Percentiles rank a stretch among this genome's conserved stretches.
Conservation (phyloP, 768 basidiomycete species). For the Mycena floridula region DNA sequence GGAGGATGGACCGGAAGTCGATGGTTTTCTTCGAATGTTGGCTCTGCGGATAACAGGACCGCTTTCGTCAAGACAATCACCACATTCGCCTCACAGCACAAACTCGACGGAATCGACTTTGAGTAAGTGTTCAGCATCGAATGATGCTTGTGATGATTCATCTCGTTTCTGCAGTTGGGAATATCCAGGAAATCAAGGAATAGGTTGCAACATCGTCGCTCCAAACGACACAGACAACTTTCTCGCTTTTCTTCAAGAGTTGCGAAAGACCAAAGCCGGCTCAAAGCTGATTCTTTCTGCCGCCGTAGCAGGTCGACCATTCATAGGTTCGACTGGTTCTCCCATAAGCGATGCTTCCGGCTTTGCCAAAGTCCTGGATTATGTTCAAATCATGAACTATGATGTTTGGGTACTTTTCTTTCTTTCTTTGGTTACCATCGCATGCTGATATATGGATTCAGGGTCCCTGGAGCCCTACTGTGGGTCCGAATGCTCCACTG, state of each 20-base stretch:
- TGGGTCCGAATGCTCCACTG: conserved; percentile 89
- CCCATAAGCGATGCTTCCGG: conserved; percentile 62
- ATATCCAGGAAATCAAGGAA: conserved; percentile 67
- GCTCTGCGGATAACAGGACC: conserved; percentile 50
- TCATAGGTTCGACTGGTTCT: conserved; percentile 37
- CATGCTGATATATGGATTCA: background rate
- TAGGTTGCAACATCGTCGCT: conserved; percentile 65
- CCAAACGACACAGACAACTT: conserved; percentile 68
- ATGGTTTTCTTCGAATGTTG: conserved; percentile 59
- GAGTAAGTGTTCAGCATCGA: conserved; percentile 28
- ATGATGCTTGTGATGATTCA: background rate
- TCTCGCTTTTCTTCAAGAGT: conserved; percentile 68
- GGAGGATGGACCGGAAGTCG: conserved; percentile 69
- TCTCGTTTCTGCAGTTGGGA: conserved; percentile 60
- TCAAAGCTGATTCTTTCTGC: conserved; percentile 53
- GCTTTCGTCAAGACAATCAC: conserved; percentile 57
- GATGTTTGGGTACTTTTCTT: conserved; percentile 36
- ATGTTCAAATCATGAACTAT: conserved; percentile 60
- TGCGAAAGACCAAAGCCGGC: conserved; percentile 51
- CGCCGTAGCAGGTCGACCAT: conserved; percentile 34
- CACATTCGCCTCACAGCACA: conserved; percentile 43
- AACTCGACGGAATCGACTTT: conserved; percentile 54
- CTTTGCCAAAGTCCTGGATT: conserved; percentile 64
- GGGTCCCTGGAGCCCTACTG: conserved; percentile 54
- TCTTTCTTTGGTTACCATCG: too few relatives aligned